Conservation (phyloP, 129 eudicot genomes). For the sunflower (Helianthus annuus) region DNA sequence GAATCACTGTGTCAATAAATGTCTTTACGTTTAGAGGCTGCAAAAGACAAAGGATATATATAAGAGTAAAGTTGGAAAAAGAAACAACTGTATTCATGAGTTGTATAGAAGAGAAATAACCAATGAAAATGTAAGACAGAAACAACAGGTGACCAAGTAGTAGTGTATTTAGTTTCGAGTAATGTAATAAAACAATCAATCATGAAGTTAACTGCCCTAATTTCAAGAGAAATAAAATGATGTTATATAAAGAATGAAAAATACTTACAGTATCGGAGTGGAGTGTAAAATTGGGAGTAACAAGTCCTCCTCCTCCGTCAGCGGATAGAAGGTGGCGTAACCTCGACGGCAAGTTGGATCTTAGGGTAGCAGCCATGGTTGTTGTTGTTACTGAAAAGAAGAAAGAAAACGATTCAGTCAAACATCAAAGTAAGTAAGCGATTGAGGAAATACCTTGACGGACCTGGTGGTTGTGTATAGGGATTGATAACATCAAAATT, state of each 20-base stretch:
- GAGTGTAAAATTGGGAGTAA: conserved; percentile 76
- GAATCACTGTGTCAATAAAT: conserved; percentile 86
- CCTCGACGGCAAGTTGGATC: conserved; percentile 97
- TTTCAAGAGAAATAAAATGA: too few species aligned
- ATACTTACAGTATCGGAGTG: conserved; percentile 81
- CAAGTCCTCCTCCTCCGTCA: conserved; percentile 45
- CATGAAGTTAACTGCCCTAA: background rate
- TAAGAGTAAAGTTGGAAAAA: conserved; percentile 4
- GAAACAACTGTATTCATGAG: background rate
- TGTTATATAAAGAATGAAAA: background rate
- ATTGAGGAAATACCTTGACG: too few species aligned
- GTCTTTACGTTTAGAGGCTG: conserved; percentile 89
- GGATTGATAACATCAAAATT: background rate
- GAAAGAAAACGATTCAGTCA: too few species aligned
- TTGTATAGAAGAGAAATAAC: too few species aligned
- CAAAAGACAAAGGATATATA: conserved; percentile 17
- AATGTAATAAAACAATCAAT: background rate
- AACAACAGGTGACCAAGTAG: too few species aligned
- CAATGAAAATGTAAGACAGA: too few species aligned
- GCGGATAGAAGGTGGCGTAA: conserved; percentile 82
- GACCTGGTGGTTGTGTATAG: too few species aligned
- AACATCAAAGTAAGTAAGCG: too few species aligned
- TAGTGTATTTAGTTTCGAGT: background rate
- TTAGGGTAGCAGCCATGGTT: conserved; percentile 60
- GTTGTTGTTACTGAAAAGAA: too few species aligned